Percentiles rank a stretch among this genome's conserved stretches.
phyloP scores from a whole-genome alignment of 2,329 filamentous ascomycete genomes.

The Claviceps citrina region DNA sequence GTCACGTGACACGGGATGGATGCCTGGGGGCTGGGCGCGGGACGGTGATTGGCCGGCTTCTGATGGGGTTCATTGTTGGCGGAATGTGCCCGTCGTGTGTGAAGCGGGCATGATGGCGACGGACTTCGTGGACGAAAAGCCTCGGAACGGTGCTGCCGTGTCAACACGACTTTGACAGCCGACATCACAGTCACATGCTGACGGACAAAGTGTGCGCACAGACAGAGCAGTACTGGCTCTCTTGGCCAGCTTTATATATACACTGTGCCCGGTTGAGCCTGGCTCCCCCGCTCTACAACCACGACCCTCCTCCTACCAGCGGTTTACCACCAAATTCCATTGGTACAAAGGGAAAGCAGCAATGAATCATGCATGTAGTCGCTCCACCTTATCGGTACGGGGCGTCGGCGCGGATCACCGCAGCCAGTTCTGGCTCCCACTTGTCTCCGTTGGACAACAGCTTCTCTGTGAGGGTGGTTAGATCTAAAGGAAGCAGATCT shows the following conservation, averaged over 20 bases:
- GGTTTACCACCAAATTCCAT: background rate
- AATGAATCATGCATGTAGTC: background rate
- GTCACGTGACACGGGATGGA: constrained; percentile 7
- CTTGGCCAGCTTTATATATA: background rate
- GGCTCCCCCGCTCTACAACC: background rate
- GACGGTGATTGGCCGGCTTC: too few species aligned
- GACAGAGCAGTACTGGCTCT: background rate
- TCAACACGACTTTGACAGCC: background rate
- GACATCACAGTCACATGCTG: too few species aligned
- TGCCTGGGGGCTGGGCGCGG: background rate
- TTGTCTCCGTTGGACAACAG: constrained; percentile 78
- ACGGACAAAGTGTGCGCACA: too few species aligned
- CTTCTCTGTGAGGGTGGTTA: constrained; percentile 44
- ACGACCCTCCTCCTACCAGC: background rate
- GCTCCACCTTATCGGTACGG: constrained; percentile 59
- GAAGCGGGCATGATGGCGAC: too few species aligned
- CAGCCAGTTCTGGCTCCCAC: constrained; percentile 95
- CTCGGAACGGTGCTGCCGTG: background rate
- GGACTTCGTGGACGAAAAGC: too few species aligned
- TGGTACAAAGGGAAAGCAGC: constrained; percentile 1
- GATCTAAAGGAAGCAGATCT: background rate
- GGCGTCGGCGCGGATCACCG: constrained; percentile 79
- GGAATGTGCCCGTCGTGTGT: too few species aligned
- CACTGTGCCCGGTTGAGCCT: background rate
- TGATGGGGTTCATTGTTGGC: too few species aligned